Base-by-base conservation (phyloP, 257 asterid species). In the Petunia secreta region DNA sequence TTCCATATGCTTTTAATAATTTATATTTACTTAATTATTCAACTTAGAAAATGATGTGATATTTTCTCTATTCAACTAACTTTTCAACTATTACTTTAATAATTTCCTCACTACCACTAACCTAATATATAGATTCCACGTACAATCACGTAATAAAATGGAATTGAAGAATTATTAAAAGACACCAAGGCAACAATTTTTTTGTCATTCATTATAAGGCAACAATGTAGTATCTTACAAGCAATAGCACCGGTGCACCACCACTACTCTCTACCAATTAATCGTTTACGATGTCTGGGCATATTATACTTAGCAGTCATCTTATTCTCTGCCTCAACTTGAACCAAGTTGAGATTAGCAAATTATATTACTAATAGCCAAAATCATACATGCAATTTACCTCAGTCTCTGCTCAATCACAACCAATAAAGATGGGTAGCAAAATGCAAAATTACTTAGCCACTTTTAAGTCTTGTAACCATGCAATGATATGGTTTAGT, bases 141-240 rank as follows among this genome's bases (percentile, higher is more conserved):
- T 10, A n/a, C 38, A 58, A 25, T 16, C 6, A 36, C 38, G 0
- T n/a, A 36, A 16, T 16, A 58, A 6, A 16, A n/a, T 44, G 76
- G 4, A 68, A 69, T 53, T 66, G 54, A 66, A 40, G 73, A 65
- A 66, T 36, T 40, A 40, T 15, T 69, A 69, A 16, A 69, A 69
- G 40, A 38, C 59, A 25, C 59, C 40, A 69, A 69, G 43, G 58
- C 58, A 46, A 25, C 43, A n/a, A 68, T 46, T 69, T 69, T 58
- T 10, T 9, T 46, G 41, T 9, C 16, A 69, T 46, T 69, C 37
- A 25, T 5, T 69, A 4, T 69, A 16, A 9, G 14, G 68, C n/a
- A 25, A 69, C 1, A 69, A 1, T 9, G 59, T 15, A n/a, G 40
- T 16, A 67, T 2, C n/a, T 43, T 5, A 43, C 75, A 43, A n/a